Base-by-base conservation (phyloP, 225 moss, liverwort and hornwort genomes). In the Antitrichia curtipendula region DNA sequence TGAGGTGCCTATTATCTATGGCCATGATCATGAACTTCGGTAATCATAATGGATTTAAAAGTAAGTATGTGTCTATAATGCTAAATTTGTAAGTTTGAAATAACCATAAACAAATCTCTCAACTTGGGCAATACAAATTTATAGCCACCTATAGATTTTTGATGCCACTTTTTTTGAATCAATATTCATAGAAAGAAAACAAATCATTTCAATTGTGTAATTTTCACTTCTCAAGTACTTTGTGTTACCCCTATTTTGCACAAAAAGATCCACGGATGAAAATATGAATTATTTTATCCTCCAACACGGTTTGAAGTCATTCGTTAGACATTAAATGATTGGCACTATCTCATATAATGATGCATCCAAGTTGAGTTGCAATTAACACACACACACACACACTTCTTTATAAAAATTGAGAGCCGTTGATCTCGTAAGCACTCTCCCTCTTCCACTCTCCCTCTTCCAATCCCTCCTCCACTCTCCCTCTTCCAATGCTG, bases 311-410 rank as follows among this genome's bases (percentile, higher is more conserved):
- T 73, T 73, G 31, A 73, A 49, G 12, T 47, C 31, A 47, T 47
- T 73, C 0, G 3, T 11, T 0, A 0, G 18, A 12, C 31, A 19
- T 11, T 9, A 43, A 45, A 29, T 1, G 0, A 72, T 6, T 3
- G 1, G 45, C 11, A 73, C n/a, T n/a, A n/a, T n/a, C n/a, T n/a
- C n/a, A n/a, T n/a, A n/a, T n/a, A n/a, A n/a, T n/a, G n/a, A n/a
- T n/a, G n/a, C n/a, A n/a, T n/a, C n/a, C n/a, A n/a, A n/a, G n/a
- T n/a, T n/a, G n/a, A n/a, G n/a, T n/a, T n/a, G n/a, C n/a, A n/a
- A n/a, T n/a, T n/a, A n/a, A n/a, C n/a, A n/a, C n/a, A n/a, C n/a
- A n/a, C n/a, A n/a, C n/a, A n/a, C n/a, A n/a, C n/a, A n/a, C n/a
- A n/a, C n/a, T n/a, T n/a, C n/a, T n/a, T n/a, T n/a, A n/a, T n/a